These are phyloP conservation scores for Globisporangium parvum DNA, from an alignment of 352 stramenopile species.

Conservation along the genomic window DNA sequence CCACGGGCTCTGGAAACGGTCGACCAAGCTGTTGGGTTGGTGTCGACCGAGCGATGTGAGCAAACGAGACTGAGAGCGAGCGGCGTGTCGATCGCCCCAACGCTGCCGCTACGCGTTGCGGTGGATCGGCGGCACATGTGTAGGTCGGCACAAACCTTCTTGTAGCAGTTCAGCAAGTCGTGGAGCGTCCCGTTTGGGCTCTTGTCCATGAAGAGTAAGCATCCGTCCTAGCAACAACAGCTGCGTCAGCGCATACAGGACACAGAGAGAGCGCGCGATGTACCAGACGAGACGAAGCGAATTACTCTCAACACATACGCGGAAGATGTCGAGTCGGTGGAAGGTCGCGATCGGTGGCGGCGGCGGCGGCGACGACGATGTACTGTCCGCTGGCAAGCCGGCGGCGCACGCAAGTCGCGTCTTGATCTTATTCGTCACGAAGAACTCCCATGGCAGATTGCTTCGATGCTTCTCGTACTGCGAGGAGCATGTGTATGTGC, in stretches of 20 bases:
- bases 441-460: slow-evolving; percentile 81
- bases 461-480: slow-evolving; percentile 66
- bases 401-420: slow-evolving; percentile 23
- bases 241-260: background rate
- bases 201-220: slow-evolving; percentile 73
- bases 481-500: background rate
- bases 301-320: slow-evolving; percentile 20
- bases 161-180: slow-evolving; percentile 75
- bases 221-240: slow-evolving; percentile 59
- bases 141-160: slow-evolving; percentile 33
- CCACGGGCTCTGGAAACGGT: slow-evolving; percentile 62
- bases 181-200: slow-evolving; percentile 60
- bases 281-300: background rate
- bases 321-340: slow-evolving; percentile 52
- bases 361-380: slow-evolving; percentile 5
- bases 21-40: slow-evolving; percentile 25
- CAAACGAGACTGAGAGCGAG: background rate
- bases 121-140: background rate
- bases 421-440: slow-evolving; percentile 50
- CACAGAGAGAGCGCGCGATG: background rate
- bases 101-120: background rate
- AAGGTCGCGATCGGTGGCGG: slow-evolving; percentile 30
- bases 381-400: slow-evolving; percentile 16
- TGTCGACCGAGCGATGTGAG: slow-evolving; percentile 5
- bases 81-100: background rate